Percentiles rank a stretch among this genome's conserved stretches.
These are phyloP conservation scores for Citrus maxima DNA, from an alignment of 345 rosid genomes.

Conservation along the genomic window DNA sequence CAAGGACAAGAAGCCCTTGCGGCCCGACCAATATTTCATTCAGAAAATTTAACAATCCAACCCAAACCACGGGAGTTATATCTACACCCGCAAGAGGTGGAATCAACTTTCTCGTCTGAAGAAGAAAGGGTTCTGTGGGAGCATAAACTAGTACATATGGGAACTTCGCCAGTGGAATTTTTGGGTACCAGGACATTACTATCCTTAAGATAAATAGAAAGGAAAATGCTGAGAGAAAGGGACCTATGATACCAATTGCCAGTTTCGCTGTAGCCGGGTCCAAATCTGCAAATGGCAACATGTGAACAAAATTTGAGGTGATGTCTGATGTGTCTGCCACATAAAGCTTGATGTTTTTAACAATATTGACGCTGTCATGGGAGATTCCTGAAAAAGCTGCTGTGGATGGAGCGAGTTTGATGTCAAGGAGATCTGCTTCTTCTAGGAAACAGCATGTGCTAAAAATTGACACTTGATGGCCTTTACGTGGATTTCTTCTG, in stretches of 20 bases:
- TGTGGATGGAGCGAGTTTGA: constrained; percentile 5
- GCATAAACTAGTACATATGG: constrained; percentile 87
- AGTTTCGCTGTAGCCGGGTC: constrained; percentile 78
- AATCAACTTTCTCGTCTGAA: constrained; percentile 68
- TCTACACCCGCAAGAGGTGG: constrained; percentile 93
- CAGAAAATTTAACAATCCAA: constrained; percentile 76
- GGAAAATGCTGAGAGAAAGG: constrained; percentile 63
- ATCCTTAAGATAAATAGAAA: constrained; percentile 74
- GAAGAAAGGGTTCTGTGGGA: constrained; percentile 84
- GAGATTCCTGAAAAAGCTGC: neutral
- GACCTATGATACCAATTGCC: constrained; percentile 65
- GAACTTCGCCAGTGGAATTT: constrained; percentile 77
- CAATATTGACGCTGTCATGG: neutral
- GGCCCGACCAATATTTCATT: constrained; percentile 88
- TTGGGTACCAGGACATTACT: constrained; percentile 96
- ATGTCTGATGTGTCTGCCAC: neutral
- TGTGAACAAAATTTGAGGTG: constrained; percentile 12
- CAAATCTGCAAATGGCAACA: constrained; percentile 48
- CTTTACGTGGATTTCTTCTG: constrained; percentile 4
- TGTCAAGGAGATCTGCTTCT: constrained; percentile 5
- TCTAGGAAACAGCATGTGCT: constrained; percentile 5
- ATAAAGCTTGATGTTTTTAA: constrained; percentile 3
- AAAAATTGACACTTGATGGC: neutral
- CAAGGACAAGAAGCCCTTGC: constrained; percentile 87
- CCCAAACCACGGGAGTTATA: constrained; percentile 90